Evolutionary conservation across 352 stramenopile species (phyloP).

Genomic region (Elongisporangium undulatum): DNA sequence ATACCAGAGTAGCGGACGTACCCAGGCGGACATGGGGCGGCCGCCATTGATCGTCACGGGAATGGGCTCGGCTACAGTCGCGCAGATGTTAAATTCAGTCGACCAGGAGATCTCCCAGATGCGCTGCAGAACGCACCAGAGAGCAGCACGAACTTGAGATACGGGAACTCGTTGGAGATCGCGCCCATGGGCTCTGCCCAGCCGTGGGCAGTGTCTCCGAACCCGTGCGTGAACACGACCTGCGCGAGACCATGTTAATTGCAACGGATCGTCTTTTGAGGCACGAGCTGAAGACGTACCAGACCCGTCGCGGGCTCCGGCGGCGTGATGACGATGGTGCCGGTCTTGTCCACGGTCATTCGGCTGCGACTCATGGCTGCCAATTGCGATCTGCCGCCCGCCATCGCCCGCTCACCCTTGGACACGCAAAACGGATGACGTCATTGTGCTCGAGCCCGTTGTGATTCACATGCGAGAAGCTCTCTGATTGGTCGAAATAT

Average conservation of each 20-base stretch:
- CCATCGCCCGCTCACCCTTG: not conserved
- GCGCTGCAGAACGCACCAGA: conserved; percentile 23
- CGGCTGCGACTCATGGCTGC: conserved; percentile 4
- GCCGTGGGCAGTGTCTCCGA: conserved; percentile 89
- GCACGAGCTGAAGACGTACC: not conserved
- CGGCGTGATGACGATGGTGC: conserved; percentile 28
- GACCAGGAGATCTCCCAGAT: not conserved
- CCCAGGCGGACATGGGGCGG: conserved; percentile 90
- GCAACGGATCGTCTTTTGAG: not conserved
- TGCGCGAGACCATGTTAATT: not conserved
- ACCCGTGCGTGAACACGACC: conserved; percentile 83
- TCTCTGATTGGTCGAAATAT: not conserved
- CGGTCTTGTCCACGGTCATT: conserved; percentile 24
- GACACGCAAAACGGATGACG: not conserved
- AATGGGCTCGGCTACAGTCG: conserved; percentile 51
- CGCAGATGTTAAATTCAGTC: not conserved
- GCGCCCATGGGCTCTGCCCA: conserved; percentile 55
- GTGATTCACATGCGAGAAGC: not conserved
- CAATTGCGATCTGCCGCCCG: not conserved
- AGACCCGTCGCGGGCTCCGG: conserved; percentile 9
- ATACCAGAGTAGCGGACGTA: conserved; percentile 8
- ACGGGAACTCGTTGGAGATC: conserved; percentile 45
- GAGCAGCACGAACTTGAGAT: conserved; percentile 76
- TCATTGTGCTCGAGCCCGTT: not conserved
- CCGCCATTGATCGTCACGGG: conserved; percentile 93